These are phyloP conservation scores for Trypanosoma platydactyli DNA, from an alignment of 208 protist species.

Conservation along the genomic window DNA sequence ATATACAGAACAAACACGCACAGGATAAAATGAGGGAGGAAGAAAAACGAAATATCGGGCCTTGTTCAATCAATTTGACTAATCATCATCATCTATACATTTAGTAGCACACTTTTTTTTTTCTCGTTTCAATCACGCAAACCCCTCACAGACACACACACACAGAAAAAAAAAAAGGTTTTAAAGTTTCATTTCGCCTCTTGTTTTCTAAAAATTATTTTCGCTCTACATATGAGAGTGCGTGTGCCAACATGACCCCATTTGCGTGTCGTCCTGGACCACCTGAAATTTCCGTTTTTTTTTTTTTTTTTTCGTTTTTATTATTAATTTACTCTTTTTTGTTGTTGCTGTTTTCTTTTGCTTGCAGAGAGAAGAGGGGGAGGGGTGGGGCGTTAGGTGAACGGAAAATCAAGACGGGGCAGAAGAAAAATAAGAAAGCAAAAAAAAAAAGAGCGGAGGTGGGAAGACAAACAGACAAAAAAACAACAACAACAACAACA, in stretches of 20 bases:
- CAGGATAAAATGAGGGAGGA: no score
- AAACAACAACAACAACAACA: conserved; percentile 12
- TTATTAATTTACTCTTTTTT: conserved; percentile 9
- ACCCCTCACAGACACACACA: conserved; percentile 18
- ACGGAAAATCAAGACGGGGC: conserved; percentile 1
- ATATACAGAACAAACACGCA: no score
- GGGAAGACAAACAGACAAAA: no score
- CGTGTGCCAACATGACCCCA: no score
- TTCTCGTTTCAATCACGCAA: not conserved
- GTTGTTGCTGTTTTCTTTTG: conserved; percentile 2
- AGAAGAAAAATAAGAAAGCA: conserved; percentile 1
- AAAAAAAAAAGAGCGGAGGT: not conserved
- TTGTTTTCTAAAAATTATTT: conserved; percentile 63
- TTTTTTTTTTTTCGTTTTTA: conserved; percentile 31
- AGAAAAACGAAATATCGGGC: no score
- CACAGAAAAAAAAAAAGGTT: conserved; percentile 25
- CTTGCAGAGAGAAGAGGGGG: conserved; percentile 24
- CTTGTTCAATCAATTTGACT: no score
- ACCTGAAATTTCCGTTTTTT: no score
- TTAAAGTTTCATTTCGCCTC: conserved; percentile 43
- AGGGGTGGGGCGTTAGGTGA: not conserved
- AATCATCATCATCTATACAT: no score
- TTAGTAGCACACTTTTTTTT: not conserved
- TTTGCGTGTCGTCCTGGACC: no score
- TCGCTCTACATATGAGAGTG: no score